Base-by-base conservation (phyloP, 345 rosid genomes). In the Microthlaspi erraticum region DNA sequence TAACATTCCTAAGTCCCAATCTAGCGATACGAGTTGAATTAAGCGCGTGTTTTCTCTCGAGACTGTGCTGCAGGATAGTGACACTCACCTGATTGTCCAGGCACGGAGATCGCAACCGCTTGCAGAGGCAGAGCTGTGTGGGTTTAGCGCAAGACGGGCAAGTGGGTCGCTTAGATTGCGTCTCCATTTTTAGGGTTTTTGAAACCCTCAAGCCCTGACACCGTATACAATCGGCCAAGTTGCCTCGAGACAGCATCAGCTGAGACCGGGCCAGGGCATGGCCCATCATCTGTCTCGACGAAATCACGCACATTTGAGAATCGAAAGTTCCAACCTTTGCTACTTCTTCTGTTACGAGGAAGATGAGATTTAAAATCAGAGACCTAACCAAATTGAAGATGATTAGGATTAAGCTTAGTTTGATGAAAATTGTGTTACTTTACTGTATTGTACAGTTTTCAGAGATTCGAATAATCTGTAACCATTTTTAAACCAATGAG, bases 51-150 rank as follows among this genome's bases (percentile, higher is more conserved):
- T 85, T 90, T 16, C 62, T 81, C 81, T 93, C 97, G 62, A 82
- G 80, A 54, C 83, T 82, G 61, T 93, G 93, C 64, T 93, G 97
- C 52, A 93, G 97, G 17, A 93, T 83, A 71, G 89, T 87, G 31
- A 93, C 74, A 65, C 77, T 79, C n/a, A 88, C 88, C 69, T 84
- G 78, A 62, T 86, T 90, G 8, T 90, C 88, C 8, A 87, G 74
- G 48, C 76, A 69, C 23, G 81, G 82, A 55, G 67, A 64, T 39
- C 58, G 86, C 67, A 90, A 37, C 38, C 89, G 83, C 18, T 42
- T 32, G 86, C 92, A 90, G 78, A 93, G 83, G 70, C 97, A 90
- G 75, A 85, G 77, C 42, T 78, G 78, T 13, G 34, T 29, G 8
- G 96, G 95, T 79, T 87, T 90, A 59, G 85, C 78, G 80, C 96